Conservation (phyloP, 495 filamentous ascomycete genomes). For the Talaromyces borbonicus region DNA sequence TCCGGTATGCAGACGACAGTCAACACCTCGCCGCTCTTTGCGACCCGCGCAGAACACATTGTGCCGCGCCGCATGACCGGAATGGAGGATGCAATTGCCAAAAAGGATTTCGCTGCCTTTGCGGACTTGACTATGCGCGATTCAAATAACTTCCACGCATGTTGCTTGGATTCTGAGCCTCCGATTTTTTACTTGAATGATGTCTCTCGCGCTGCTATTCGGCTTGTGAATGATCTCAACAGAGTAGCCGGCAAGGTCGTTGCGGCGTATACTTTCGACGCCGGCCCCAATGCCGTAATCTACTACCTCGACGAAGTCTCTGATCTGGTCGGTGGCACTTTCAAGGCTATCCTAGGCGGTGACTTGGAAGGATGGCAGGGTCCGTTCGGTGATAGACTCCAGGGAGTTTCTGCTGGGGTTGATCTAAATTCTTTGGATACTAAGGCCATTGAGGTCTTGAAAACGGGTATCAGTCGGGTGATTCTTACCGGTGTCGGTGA, state of each 20-base stretch:
- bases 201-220: slow-evolving; percentile 71
- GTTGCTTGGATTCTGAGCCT: slow-evolving; percentile 86
- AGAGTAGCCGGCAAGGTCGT: slow-evolving; percentile 57
- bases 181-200: slow-evolving; percentile 99
- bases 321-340: slow-evolving; percentile 57
- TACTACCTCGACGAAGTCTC: slow-evolving; percentile 81
- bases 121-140: slow-evolving; percentile 89
- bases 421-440: slow-evolving; percentile 43
- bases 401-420: slow-evolving; percentile 38
- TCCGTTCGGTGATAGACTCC: slow-evolving; percentile 34
- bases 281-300: slow-evolving; percentile 91
- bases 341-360: slow-evolving; percentile 42
- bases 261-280: slow-evolving; percentile 95
- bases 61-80: slow-evolving; percentile 77
- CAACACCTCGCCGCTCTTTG: slow-evolving; percentile 72
- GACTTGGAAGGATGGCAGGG: slow-evolving; percentile 54
- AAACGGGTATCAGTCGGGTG: slow-evolving; percentile 72
- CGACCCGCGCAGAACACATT: slow-evolving; percentile 54
- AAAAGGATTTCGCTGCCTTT: slow-evolving; percentile 76
- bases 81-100: slow-evolving; percentile 73
- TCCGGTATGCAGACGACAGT: slow-evolving; percentile 96
- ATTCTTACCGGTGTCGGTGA: slow-evolving; percentile 89
- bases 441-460: slow-evolving; percentile 47
- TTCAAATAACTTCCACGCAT: slow-evolving; percentile 92
- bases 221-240: slow-evolving; percentile 85